Evolutionary conservation across 2,329 filamentous ascomycete species (phyloP).

Genomic region (Apiospora arundinis): DNA sequence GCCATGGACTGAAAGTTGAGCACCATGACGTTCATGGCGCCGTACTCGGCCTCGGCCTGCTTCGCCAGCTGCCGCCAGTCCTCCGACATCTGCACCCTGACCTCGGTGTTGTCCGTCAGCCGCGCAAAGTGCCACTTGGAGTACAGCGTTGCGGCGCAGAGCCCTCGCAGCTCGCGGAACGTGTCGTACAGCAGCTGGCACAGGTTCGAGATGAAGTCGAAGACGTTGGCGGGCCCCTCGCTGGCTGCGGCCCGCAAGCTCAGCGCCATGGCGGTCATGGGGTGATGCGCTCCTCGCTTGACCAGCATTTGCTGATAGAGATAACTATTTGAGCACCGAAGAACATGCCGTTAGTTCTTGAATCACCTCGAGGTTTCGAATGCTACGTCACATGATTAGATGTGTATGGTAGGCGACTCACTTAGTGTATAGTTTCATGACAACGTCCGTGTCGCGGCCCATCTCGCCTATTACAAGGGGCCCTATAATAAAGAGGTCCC

Average conservation of each 20-base stretch:
- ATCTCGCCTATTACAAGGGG: constrained; percentile 6
- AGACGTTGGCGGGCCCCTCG: neutral
- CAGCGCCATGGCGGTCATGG: neutral
- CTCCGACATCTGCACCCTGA: neutral
- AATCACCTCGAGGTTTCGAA: too few species aligned
- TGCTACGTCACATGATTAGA: neutral
- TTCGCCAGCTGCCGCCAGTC: constrained; percentile 6
- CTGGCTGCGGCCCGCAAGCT: neutral
- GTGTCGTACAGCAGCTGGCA: constrained; percentile 17
- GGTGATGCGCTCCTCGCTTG: neutral
- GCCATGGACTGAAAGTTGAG: constrained; percentile 14
- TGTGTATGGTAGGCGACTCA: neutral
- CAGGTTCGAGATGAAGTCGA: constrained; percentile 17
- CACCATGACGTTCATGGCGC: neutral
- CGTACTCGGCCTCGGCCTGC: constrained; percentile 5
- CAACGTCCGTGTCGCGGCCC: neutral
- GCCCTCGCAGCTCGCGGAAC: constrained; percentile 6
- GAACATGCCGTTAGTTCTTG: neutral
- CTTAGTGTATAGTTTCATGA: constrained; percentile 20
- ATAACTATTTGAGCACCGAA: neutral
- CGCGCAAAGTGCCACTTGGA: neutral
- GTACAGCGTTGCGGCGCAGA: constrained; percentile 11
- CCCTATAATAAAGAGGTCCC: neutral
- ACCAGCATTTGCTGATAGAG: neutral
- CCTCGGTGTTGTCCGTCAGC: constrained; percentile 3